These are phyloP conservation scores for Aquanectria penicillioides DNA, from an alignment of 2,329 filamentous ascomycete species.

Conservation along the genomic window DNA sequence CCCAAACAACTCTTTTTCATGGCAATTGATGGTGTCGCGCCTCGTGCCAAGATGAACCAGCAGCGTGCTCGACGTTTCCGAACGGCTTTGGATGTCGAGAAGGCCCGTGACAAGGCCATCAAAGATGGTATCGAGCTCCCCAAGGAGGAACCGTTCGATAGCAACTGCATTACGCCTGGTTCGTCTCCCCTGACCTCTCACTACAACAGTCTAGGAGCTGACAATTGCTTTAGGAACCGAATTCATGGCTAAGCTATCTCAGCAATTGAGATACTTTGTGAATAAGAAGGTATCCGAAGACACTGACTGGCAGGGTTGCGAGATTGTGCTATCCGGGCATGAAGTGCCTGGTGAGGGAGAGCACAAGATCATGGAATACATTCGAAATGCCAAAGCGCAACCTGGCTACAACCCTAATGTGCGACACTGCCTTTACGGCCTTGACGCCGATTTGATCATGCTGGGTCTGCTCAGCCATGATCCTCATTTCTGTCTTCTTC, in stretches of 20 bases:
- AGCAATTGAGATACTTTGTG: slow-evolving; percentile 97
- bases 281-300: slow-evolving; percentile 99
- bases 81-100: slow-evolving; percentile 90
- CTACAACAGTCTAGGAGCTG: slow-evolving; percentile 4
- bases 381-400: slow-evolving; percentile 95
- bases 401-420: slow-evolving; percentile 92
- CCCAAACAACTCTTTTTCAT: slow-evolving; percentile 99
- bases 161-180: slow-evolving; percentile 98
- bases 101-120: slow-evolving; percentile 91
- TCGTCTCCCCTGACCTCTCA: slow-evolving; percentile 24
- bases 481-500: slow-evolving; percentile 95
- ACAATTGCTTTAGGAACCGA: slow-evolving; percentile 70
- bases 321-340: slow-evolving; percentile 95
- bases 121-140: slow-evolving; percentile 90
- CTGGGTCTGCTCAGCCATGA: slow-evolving; percentile 96
- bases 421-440: slow-evolving; percentile 94
- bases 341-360: slow-evolving; percentile 98
- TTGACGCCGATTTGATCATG: slow-evolving; percentile 99
- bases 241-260: slow-evolving; percentile 96
- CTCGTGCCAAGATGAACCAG: slow-evolving; percentile 99
- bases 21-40: slow-evolving; percentile 98
- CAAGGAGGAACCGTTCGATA: slow-evolving; percentile 95
- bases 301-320: slow-evolving; percentile 95
- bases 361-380: slow-evolving; percentile 99
- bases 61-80: slow-evolving; percentile 95